These are phyloP conservation scores for Saposhnikovia divaricata DNA, from an alignment of 129 eudicot genomes.

Conservation along the genomic window DNA sequence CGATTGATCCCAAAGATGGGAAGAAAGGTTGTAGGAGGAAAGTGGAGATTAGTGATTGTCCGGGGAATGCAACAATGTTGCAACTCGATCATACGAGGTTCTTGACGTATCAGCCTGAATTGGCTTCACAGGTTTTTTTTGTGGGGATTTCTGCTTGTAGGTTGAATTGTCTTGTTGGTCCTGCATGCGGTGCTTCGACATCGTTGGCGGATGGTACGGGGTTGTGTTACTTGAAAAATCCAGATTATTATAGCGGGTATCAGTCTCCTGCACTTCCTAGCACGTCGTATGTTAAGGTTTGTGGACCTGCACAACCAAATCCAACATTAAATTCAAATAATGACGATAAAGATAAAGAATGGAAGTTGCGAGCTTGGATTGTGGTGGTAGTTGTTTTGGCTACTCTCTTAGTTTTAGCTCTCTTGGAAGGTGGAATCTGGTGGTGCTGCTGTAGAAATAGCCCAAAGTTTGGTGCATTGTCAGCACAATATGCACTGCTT, in stretches of 20 bases:
- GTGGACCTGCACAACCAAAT: conserved; percentile 47
- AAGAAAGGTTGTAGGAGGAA: conserved; percentile 72
- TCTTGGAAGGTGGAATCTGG: conserved; percentile 57
- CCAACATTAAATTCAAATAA: conserved; percentile 17
- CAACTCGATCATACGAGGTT: conserved; percentile 49
- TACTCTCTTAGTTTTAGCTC: conserved; percentile 41
- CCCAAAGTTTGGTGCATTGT: conserved; percentile 41
- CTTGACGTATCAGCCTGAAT: conserved; percentile 62
- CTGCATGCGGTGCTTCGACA: conserved; percentile 68
- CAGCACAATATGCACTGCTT: conserved; percentile 82
- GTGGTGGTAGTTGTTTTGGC: conserved; percentile 53
- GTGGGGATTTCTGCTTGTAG: conserved; percentile 64
- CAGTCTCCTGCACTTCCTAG: conserved; percentile 81
- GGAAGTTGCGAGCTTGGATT: conserved; percentile 60
- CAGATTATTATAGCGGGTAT: conserved; percentile 62
- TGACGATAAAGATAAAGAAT: conserved; percentile 14
- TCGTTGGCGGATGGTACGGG: conserved; percentile 84
- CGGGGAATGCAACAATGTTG: conserved; percentile 52
- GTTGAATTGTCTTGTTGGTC: conserved; percentile 48
- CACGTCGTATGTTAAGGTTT: conserved; percentile 72
- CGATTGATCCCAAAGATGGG: conserved; percentile 35
- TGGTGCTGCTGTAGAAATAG: conserved; percentile 70
- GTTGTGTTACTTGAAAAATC: conserved; percentile 51
- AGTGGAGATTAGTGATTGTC: conserved; percentile 55
- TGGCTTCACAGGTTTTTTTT: conserved; percentile 37